Percentiles rank a stretch among this genome's conserved stretches.
Evolutionary conservation across 495 filamentous ascomycete species (phyloP).

Genomic region (Wilcoxina mikolae): DNA sequence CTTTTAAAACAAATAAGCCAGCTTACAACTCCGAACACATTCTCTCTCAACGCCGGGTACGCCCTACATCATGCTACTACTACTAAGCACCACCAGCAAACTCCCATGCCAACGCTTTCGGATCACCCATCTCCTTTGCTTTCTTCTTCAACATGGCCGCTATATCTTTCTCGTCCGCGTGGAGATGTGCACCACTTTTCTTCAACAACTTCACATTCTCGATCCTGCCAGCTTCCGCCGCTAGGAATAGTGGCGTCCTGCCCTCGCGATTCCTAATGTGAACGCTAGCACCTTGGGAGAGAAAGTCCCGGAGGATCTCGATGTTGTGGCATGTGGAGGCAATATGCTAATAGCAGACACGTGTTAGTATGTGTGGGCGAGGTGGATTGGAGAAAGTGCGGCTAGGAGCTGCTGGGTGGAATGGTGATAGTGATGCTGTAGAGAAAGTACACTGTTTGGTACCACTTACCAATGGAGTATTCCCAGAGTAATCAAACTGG

Average conservation of each 20-base stretch:
- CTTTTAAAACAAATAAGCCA: no score
- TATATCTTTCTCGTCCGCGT: slow-evolving; percentile 31
- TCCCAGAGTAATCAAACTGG: slow-evolving; percentile 71
- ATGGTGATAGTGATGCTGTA: background rate
- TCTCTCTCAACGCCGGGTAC: no score
- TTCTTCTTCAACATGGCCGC: slow-evolving; percentile 16
- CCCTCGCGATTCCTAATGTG: slow-evolving; percentile 68
- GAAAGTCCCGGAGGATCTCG: slow-evolving; percentile 54
- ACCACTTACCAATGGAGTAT: slow-evolving; percentile 61
- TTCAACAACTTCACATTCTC: slow-evolving; percentile 52
- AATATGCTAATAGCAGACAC: slow-evolving; percentile 39
- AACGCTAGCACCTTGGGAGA: slow-evolving; percentile 67
- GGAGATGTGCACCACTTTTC: slow-evolving; percentile 57
- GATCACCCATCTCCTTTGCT: background rate
- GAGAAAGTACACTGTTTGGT: slow-evolving; percentile 7
- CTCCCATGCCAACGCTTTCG: no score
- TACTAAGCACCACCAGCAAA: no score
- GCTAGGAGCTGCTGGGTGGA: background rate
- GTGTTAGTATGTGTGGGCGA: slow-evolving; percentile 4
- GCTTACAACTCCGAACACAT: no score
- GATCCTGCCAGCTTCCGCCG: slow-evolving; percentile 42
- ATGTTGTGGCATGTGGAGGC: slow-evolving; percentile 45
- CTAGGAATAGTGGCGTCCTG: slow-evolving; percentile 58
- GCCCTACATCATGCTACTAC: no score
- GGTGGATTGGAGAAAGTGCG: background rate